Evolutionary conservation across 768 basidiomycete species (phyloP).

Genomic region (Daedalea quercina): DNA sequence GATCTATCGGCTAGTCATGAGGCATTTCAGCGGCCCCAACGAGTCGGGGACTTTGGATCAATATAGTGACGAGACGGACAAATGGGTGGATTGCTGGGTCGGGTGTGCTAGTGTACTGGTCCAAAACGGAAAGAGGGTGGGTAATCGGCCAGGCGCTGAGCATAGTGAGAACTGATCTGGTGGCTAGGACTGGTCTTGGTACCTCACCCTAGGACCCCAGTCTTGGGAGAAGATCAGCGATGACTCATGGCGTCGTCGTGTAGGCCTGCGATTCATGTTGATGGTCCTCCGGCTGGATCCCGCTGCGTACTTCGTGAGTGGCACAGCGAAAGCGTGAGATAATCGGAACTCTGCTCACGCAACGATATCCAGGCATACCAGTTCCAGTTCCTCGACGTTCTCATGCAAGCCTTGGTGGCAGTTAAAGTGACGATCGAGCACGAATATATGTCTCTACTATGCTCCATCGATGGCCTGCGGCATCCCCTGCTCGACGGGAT

Average conservation of each 20-base stretch:
- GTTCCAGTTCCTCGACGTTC: constrained; percentile 45
- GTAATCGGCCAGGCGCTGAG: constrained; percentile 3
- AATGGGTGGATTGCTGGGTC: constrained; percentile 69
- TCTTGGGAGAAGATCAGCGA: constrained; percentile 53
- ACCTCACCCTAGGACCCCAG: constrained; percentile 43
- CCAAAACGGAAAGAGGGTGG: constrained; percentile 40
- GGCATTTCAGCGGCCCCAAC: constrained; percentile 34
- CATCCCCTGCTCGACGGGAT: constrained; percentile 43
- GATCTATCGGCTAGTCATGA: constrained; percentile 48
- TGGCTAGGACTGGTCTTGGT: constrained; percentile 54
- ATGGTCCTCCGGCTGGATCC: constrained; percentile 53
- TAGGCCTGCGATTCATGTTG: constrained; percentile 58
- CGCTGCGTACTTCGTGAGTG: constrained; percentile 48
- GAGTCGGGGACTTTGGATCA: constrained; percentile 13
- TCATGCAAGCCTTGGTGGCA: constrained; percentile 48
- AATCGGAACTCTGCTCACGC: background rate
- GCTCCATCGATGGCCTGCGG: constrained; percentile 48
- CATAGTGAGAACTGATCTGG: background rate
- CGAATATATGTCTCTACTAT: constrained; percentile 48
- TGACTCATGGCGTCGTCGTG: constrained; percentile 43
- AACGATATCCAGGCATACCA: constrained; percentile 30
- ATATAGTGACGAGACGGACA: constrained; percentile 34
- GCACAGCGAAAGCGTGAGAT: background rate
- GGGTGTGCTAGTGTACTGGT: constrained; percentile 60
- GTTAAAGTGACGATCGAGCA: constrained; percentile 45